Conservation (phyloP, 2,329 filamentous ascomycete genomes). For the Pseudogymnoascus sp. region DNA sequence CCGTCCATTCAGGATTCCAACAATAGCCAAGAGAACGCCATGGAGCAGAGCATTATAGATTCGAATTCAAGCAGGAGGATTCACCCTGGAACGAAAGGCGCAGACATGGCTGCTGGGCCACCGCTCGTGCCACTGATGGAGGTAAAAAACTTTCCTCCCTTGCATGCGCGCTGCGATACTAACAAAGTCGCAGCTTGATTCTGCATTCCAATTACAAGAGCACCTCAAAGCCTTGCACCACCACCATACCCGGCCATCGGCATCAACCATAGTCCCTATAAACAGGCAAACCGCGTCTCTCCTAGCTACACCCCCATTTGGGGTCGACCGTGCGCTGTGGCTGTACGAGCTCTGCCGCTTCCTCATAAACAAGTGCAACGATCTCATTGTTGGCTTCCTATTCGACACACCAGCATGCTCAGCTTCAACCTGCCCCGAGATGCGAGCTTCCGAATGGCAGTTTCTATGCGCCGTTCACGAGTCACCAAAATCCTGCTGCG, state of each 20-base stretch:
- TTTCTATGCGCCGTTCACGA: conserved; percentile 97
- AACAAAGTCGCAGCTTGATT: conserved; percentile 64
- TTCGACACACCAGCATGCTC: conserved; percentile 87
- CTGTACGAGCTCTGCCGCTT: conserved; percentile 97
- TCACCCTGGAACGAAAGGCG: conserved; percentile 83
- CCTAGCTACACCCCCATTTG: conserved; percentile 70
- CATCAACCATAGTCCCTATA: conserved; percentile 57
- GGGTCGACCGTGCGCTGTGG: conserved; percentile 83
- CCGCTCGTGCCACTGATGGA: conserved; percentile 79
- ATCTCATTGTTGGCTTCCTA: conserved; percentile 84
- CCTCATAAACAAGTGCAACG: conserved; percentile 88
- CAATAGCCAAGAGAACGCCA: conserved; percentile 47
- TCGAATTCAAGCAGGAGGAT: conserved; percentile 75
- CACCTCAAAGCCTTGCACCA: conserved; percentile 90
- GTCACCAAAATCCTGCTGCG: conserved; percentile 91
- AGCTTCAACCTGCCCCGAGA: conserved; percentile 83
- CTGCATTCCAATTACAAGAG: conserved; percentile 93
- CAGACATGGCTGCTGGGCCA: conserved; percentile 86
- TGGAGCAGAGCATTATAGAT: conserved; percentile 57
- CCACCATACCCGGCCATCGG: conserved; percentile 58
- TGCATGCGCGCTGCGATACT: conserved; percentile 12
- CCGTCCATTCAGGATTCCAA: conserved; percentile 55
- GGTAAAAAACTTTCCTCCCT: conserved; percentile 39
- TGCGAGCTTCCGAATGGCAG: conserved; percentile 98
- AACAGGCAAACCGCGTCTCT: conserved; percentile 65